These are phyloP conservation scores for Fusarium multiceps DNA, from an alignment of 2,329 filamentous ascomycete genomes.

Conservation along the genomic window DNA sequence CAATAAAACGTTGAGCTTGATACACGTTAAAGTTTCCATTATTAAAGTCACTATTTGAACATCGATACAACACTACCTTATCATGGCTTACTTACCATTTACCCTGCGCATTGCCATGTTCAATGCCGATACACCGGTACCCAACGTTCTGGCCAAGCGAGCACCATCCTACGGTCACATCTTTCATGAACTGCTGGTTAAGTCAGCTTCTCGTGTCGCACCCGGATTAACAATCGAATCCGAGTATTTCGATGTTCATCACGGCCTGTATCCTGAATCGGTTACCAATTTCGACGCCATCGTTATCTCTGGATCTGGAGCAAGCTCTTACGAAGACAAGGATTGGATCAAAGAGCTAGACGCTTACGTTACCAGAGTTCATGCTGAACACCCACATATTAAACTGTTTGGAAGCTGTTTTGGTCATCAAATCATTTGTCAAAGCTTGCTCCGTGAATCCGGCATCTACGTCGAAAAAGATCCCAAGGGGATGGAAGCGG, in stretches of 20 bases:
- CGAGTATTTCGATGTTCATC: not conserved
- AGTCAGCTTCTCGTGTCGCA: not conserved
- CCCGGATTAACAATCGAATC: not conserved
- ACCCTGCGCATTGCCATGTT: not conserved
- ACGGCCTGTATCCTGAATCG: not conserved
- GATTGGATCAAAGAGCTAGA: constrained; percentile 1
- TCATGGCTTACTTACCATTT: not conserved
- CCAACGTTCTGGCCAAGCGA: not conserved
- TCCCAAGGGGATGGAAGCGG: not conserved
- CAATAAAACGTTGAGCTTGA: not conserved
- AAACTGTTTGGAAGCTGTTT: not conserved
- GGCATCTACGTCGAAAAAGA: constrained; percentile 1
- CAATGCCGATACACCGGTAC: constrained; percentile 2
- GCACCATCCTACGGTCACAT: not conserved
- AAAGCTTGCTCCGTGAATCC: not conserved
- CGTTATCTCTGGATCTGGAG: not conserved
- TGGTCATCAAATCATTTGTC: not conserved
- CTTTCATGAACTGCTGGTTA: not conserved
- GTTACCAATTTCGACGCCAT: not conserved
- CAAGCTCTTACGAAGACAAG: not conserved
- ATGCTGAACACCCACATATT: not conserved
- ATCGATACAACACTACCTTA: not conserved
- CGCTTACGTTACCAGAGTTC: not conserved
- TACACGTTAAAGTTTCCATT: no score
- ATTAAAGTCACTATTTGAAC: not conserved